Evolutionary conservation across 805 yeast species (phyloP).

Genomic region (Kodamaea sagamina): DNA sequence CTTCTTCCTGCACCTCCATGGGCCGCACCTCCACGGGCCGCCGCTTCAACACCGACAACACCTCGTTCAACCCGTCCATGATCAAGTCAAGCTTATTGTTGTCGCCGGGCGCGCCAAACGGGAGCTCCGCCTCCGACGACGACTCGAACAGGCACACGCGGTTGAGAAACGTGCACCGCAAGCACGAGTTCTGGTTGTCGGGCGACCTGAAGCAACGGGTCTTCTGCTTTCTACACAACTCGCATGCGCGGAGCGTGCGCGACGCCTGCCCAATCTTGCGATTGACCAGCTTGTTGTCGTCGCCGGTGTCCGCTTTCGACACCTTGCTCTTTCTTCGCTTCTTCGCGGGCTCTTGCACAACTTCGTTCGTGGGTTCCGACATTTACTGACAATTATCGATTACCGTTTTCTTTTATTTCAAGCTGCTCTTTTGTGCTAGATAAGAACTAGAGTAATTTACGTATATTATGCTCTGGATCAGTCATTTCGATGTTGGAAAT

Average conservation of each 20-base stretch:
- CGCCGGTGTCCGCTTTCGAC: background rate
- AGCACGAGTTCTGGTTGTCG: constrained; percentile 48
- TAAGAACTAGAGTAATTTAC: constrained; percentile 1
- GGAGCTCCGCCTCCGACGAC: constrained; percentile 8
- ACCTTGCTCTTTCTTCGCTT: constrained; percentile 3
- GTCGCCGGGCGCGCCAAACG: constrained; percentile 1
- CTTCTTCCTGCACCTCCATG: no score
- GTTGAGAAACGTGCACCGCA: constrained; percentile 57
- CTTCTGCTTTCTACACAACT: constrained; percentile 55
- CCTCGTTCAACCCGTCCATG: constrained; percentile 37
- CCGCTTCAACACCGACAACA: constrained; percentile 27
- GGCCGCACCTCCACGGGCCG: no score
- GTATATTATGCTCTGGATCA: background rate
- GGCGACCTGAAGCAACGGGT: constrained; percentile 63
- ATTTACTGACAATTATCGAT: background rate
- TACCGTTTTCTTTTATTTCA: background rate
- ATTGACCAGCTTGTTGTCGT: constrained; percentile 5
- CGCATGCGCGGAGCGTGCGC: constrained; percentile 56
- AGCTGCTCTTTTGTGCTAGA: background rate
- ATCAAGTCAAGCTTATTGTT: constrained; percentile 31
- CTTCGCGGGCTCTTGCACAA: background rate
- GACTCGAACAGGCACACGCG: constrained; percentile 53
- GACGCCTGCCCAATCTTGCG: constrained; percentile 25
- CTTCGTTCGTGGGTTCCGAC: background rate
- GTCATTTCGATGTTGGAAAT: constrained; percentile 14